Conservation (phyloP, 2,329 filamentous ascomycete genomes). For the Pseudogymnoascus sp. region DNA sequence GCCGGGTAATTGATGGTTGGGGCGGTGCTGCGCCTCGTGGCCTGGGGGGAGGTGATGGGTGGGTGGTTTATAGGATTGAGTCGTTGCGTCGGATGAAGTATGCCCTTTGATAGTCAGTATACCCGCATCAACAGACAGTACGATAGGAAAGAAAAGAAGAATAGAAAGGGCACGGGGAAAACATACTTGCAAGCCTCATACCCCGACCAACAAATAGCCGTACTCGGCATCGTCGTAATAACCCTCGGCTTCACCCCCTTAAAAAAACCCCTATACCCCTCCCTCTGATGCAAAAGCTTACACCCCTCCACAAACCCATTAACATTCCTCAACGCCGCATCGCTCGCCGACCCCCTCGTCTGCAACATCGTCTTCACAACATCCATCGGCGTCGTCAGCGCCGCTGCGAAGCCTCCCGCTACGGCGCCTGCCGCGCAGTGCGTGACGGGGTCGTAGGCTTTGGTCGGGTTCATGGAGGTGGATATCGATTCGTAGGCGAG, state of each 20-base stretch:
- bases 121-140: constrained; percentile 11
- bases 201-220: constrained; percentile 95
- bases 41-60: not conserved
- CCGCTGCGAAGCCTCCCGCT: constrained; percentile 87
- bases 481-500: constrained; percentile 96
- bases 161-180: not conserved
- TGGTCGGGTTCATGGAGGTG: constrained; percentile 79
- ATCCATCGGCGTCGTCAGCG: constrained; percentile 89
- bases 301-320: constrained; percentile 25
- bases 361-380: constrained; percentile 98
- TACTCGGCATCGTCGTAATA: constrained; percentile 95
- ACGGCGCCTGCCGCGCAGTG: constrained; percentile 89
- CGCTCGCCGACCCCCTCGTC: constrained; percentile 75
- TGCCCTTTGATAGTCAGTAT: constrained; percentile 33
- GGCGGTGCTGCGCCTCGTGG: not conserved
- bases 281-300: constrained; percentile 49
- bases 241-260: constrained; percentile 86
- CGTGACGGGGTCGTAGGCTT: constrained; percentile 82
- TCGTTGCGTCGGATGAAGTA: constrained; percentile 52
- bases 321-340: constrained; percentile 52
- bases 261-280: constrained; percentile 82
- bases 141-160: not conserved
- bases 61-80: constrained; percentile 18
- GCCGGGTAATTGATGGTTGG: too few relatives aligned
- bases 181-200: constrained; percentile 62